Conservation (phyloP, 768 basidiomycete genomes). For the Tulasnella calospora region DNA sequence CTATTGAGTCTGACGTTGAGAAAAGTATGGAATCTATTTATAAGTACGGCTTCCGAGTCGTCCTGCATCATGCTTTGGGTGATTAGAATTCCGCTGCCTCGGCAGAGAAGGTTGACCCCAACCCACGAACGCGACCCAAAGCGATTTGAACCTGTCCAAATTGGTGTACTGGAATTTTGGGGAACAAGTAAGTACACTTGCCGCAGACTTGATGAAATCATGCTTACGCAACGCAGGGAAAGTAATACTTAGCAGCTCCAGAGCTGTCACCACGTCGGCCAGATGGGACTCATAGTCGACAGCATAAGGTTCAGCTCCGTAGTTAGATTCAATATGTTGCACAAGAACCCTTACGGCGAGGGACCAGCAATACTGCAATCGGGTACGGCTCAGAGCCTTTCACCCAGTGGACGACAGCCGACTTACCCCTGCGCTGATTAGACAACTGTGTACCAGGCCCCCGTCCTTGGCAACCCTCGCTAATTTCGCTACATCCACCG, state of each 20-base stretch:
- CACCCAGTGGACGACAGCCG: background rate
- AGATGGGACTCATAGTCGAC: constrained; percentile 2
- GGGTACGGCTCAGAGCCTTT: background rate
- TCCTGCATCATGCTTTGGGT: background rate
- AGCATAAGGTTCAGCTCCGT: background rate
- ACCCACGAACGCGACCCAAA: background rate
- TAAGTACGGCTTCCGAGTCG: background rate
- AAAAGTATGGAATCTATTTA: background rate
- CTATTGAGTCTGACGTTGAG: no score
- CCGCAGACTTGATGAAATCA: background rate
- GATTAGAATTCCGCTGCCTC: background rate
- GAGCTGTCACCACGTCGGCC: background rate
- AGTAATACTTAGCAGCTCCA: background rate
- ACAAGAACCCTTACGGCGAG: constrained; percentile 14
- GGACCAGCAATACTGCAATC: constrained; percentile 19
- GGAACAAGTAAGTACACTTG: background rate
- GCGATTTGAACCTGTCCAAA: background rate
- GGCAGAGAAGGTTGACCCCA: background rate
- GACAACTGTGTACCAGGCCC: background rate
- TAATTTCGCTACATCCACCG: background rate
- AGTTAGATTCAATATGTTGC: constrained; percentile 2
- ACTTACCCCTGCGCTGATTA: constrained; percentile 6
- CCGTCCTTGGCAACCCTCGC: background rate
- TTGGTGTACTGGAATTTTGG: background rate
- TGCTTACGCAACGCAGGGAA: background rate